These are phyloP conservation scores for Wilcoxina mikolae DNA, from an alignment of 495 filamentous ascomycete genomes.

Conservation along the genomic window DNA sequence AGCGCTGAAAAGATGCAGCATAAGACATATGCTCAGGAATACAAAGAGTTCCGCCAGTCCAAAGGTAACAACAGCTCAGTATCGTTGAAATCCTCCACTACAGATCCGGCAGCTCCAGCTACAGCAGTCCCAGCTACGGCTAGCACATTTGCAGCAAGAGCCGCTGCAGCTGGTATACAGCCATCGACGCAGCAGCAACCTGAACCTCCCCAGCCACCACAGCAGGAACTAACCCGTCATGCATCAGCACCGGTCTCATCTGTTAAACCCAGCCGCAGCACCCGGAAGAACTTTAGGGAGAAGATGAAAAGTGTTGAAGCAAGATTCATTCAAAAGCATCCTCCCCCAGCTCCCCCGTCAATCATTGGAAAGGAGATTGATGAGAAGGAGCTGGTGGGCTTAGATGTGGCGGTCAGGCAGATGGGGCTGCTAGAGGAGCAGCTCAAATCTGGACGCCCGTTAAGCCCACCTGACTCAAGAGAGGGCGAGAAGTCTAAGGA, in stretches of 20 bases:
- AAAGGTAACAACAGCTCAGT: background rate
- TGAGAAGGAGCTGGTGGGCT: conserved; percentile 16
- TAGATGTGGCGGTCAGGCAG: conserved; percentile 26
- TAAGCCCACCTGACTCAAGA: conserved; percentile 24
- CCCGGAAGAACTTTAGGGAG: conserved; percentile 10
- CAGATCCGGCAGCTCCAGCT: background rate
- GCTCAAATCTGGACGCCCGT: conserved; percentile 14
- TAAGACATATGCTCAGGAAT: conserved; percentile 21
- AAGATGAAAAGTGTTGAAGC: conserved; percentile 13
- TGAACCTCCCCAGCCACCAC: background rate
- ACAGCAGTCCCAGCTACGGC: background rate
- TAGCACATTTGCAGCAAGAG: background rate
- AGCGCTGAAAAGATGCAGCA: conserved; percentile 22
- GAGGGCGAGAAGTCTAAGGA: conserved; percentile 17
- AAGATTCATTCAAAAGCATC: conserved; percentile 2
- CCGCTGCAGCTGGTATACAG: background rate
- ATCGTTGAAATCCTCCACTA: background rate
- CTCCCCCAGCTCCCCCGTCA: background rate
- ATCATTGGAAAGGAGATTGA: background rate
- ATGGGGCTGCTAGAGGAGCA: conserved; percentile 24
- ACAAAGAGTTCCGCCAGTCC: conserved; percentile 20
- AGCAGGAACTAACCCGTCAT: background rate
- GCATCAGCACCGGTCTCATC: no score
- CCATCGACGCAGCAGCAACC: background rate
- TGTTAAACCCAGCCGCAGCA: background rate